phyloP scores from a whole-genome alignment of 1,284 basidiomycete species.

The Ganoderma lucidum region DNA sequence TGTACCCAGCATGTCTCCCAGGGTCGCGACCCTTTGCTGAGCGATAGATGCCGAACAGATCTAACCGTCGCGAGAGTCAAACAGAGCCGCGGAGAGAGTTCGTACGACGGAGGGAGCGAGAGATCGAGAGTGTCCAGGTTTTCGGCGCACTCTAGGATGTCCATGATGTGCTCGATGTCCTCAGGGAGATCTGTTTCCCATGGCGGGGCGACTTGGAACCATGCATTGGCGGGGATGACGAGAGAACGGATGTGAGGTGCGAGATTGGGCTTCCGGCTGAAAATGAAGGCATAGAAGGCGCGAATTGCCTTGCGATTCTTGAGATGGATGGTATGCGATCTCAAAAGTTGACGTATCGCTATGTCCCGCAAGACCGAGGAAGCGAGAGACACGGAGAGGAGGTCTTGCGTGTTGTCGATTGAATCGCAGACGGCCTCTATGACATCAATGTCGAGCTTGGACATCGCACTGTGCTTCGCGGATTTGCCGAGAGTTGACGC shows the following conservation, averaged over 20 bases:
- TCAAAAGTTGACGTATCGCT: neutral
- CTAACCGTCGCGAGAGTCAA: too few relatives aligned
- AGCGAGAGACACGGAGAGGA: neutral
- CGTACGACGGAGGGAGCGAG: neutral
- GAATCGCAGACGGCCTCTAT: neutral
- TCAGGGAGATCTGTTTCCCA: neutral
- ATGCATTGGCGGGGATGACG: neutral
- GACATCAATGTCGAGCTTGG: neutral
- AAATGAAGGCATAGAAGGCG: neutral
- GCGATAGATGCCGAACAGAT: neutral
- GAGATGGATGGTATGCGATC: neutral
- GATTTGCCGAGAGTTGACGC: too few relatives aligned
- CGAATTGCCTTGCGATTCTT: neutral
- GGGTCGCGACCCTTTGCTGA: neutral
- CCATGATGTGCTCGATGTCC: neutral
- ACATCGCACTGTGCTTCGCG: neutral
- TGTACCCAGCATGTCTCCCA: neutral
- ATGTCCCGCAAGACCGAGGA: neutral
- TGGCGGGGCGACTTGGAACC: neutral
- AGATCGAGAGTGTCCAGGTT: neutral
- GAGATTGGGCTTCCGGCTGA: neutral
- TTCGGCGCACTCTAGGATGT: neutral
- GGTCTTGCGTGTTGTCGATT: neutral
- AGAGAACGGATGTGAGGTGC: neutral
- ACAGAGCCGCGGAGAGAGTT: too few relatives aligned